Evolutionary conservation across 257 asterid species (phyloP), one percentile per base, ranked within the genome.

Genomic region (Petrea volubilis): DNA sequence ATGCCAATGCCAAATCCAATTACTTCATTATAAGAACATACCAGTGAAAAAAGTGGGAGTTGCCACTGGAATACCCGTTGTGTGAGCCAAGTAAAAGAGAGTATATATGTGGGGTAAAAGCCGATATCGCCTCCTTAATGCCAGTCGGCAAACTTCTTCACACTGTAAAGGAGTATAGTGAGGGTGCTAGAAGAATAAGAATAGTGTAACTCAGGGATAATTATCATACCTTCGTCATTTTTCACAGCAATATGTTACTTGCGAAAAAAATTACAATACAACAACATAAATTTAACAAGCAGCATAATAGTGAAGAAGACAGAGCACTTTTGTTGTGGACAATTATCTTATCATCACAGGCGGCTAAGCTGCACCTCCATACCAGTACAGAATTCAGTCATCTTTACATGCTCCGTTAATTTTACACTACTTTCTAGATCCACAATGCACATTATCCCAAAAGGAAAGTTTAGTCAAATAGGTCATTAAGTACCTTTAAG

Each of bases 101-200:
- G 98, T 86, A 78, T 95, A 95, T 36, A 95, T 83, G 87, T 92
- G 99, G 28, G 92, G 92, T 70, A 95, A 68, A 78, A 95, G 86
- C 67, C 92, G 90, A 71, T 95, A 95, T 53, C 99, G 84, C 82
- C 98, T 88, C 85, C 75, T 85, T 74, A 95, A 73, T 73, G 99
- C 98, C 75, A 81, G 83, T 69, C 99, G 96, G 75, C 99, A 95
- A 74, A 95, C 99, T 77, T 88, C 97, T 81, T 95, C 98, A 66
- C 97, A 92, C 98, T 92, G 81, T 36, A 65, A 65, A 60, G 50
- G 56, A 59, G 60, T 21, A 63, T n/a, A 70, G 61, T 71, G 41
- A 74, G 64, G 38, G 74, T 20, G 58, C 24, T 14, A 52, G 70
- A 67, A 67, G 73, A 74, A 65, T 51, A 71, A 56, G 63, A 77